Conservation (phyloP, 2,329 filamentous ascomycete genomes). For the Immersiporthe knoxdaviesiana region DNA sequence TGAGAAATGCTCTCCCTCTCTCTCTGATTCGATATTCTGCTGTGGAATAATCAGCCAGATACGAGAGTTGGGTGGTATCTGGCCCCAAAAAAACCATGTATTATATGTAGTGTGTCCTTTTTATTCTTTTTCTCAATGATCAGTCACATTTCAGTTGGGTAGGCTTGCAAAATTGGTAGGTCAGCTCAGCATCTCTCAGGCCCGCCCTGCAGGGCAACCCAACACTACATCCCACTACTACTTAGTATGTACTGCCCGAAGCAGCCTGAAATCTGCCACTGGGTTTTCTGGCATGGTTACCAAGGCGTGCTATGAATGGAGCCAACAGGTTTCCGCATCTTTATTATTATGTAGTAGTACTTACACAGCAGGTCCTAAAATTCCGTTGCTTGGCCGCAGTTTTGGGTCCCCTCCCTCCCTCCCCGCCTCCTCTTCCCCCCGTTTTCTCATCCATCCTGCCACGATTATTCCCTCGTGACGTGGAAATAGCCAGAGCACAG, state of each 20-base stretch:
- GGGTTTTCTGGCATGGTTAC: neutral
- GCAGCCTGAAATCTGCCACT: neutral
- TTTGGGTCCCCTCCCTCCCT: neutral
- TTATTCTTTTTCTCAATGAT: too few species aligned
- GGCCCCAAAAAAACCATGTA: too few species aligned
- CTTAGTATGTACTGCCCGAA: neutral
- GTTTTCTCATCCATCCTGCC: neutral
- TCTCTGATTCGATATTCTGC: neutral
- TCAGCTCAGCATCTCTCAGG: neutral
- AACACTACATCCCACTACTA: neutral
- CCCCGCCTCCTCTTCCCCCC: too few species aligned
- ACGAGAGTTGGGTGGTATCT: neutral
- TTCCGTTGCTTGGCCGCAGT: conserved; percentile 3
- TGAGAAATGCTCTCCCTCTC: too few species aligned
- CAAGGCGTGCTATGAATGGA: neutral
- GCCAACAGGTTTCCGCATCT: neutral
- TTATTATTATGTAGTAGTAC: too few species aligned
- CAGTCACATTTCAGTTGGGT: too few species aligned
- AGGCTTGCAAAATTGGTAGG: neutral
- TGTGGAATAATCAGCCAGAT: neutral
- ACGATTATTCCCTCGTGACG: neutral
- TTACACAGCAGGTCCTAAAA: neutral
- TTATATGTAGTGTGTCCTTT: neutral
- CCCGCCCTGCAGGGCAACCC: neutral
- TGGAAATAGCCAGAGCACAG: conserved; percentile 5